Base-by-base conservation (phyloP, 2,329 filamentous ascomycete genomes). In the Beauveria varroae region DNA sequence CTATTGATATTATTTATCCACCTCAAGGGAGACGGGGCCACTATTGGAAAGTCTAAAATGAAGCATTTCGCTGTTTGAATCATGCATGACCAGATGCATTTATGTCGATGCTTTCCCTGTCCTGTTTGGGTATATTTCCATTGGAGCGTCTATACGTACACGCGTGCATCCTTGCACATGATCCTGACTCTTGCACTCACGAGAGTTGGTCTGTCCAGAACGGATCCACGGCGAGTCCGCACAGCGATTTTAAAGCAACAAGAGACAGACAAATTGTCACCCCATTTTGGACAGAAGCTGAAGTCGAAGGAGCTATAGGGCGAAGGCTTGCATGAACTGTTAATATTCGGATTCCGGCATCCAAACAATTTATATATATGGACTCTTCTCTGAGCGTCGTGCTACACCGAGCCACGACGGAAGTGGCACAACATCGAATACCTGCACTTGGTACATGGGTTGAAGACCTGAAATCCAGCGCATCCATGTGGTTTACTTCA, bases 1-100 rank as follows among this genome's bases (percentile, higher is more conserved):
- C 51, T 61, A 61, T 61, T 61, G 51, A n/a, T 26, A 34, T 56
- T 55, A n/a, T 55, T 43, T 55, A 61, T 37, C 58, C 58, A 61
- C 58, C 41, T 47, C 51, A 43, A 61, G 58, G 58, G 58, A 61
- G 51, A 50, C 6, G 2, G 41, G 20, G 10, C 56, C 30, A 46
- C 40, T 40, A n/a, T 24, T 22, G 10, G 37, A 54, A 60, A 60
- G 49, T 20, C 51, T 60, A 60, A 52, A 44, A 44, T 30, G 40
- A 30, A 43, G 22, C 55, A 20, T 44, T 8, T 18, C 34, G 30
- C 44, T 14, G 44, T 30, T 22, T 24, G 26, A 40, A n/a, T 30
- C 22, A 10, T 28, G 40, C 28, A 24, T 43, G 2, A 9, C 16
- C 34, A 41, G 22, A 18, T 20, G 34, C 4, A 20, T 28, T 40